A percentile compares a stretch with the other conserved stretches of the same genome.
These are phyloP conservation scores for Citrus glauca DNA, from an alignment of 345 rosid species.

Conservation along the genomic window DNA sequence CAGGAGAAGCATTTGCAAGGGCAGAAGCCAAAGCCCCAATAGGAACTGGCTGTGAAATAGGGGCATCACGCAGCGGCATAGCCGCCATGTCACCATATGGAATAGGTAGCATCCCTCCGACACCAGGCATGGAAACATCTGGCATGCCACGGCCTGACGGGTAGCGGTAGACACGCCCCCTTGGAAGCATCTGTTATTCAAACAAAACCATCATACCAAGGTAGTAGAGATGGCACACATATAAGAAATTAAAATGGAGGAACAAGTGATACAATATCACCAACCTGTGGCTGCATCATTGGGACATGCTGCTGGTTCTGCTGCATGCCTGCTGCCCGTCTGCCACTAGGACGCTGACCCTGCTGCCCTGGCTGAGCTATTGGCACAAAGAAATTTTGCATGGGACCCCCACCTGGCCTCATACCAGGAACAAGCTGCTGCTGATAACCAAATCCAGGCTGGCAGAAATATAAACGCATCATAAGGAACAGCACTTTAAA, in stretches of 20 bases:
- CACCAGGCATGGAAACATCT: slow-evolving; percentile 62
- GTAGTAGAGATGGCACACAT: background rate
- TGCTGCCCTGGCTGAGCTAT: slow-evolving; percentile 94
- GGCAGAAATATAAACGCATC: slow-evolving; percentile 6
- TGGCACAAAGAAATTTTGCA: slow-evolving; percentile 80
- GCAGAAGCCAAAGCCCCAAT: slow-evolving; percentile 80
- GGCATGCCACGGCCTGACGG: slow-evolving; percentile 82
- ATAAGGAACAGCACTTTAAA: background rate
- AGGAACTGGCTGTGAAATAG: slow-evolving; percentile 61
- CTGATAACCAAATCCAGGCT: slow-evolving; percentile 94
- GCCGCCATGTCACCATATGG: slow-evolving; percentile 63
- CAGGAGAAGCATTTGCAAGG: slow-evolving; percentile 85
- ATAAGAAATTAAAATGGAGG: background rate
- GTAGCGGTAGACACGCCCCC: slow-evolving; percentile 69
- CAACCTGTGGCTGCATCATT: slow-evolving; percentile 82
- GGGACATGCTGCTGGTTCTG: slow-evolving; percentile 79
- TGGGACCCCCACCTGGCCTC: slow-evolving; percentile 75
- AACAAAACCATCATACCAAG: background rate
- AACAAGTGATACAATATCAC: background rate
- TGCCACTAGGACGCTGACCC: slow-evolving; percentile 79
- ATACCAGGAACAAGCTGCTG: slow-evolving; percentile 93
- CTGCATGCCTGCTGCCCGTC: slow-evolving; percentile 62
- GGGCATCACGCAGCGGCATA: slow-evolving; percentile 57
- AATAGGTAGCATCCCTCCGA: slow-evolving; percentile 72
- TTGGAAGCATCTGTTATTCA: slow-evolving; percentile 62